These are phyloP conservation scores for Dillenia suffruticosa DNA, from an alignment of 164 flowering plant species.

Conservation along the genomic window DNA sequence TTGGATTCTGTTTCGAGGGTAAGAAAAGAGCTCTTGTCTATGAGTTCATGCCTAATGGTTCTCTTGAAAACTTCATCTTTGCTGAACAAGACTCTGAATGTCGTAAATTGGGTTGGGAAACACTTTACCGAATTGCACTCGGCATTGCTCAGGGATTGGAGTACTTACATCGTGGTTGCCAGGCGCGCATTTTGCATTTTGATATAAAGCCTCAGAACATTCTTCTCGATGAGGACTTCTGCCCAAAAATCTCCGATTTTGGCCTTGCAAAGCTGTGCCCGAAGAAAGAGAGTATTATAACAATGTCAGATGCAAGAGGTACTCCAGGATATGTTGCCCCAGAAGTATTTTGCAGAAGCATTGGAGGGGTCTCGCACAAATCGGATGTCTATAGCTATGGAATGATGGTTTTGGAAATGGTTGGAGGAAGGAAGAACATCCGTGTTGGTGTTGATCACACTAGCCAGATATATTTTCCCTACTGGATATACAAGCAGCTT, in stretches of 20 bases:
- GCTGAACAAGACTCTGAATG: background rate
- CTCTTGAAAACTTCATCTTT: slow-evolving; percentile 38
- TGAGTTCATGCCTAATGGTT: slow-evolving; percentile 41
- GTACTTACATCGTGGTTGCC: slow-evolving; percentile 47
- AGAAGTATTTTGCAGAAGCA: slow-evolving; percentile 26
- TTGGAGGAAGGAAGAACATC: slow-evolving; percentile 29
- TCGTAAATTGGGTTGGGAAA: slow-evolving; percentile 23
- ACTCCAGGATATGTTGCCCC: slow-evolving; percentile 49
- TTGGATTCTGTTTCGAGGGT: slow-evolving; percentile 34
- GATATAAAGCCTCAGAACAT: slow-evolving; percentile 49
- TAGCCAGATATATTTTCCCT: slow-evolving; percentile 41
- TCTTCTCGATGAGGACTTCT: slow-evolving; percentile 29
- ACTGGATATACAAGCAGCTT: slow-evolving; percentile 31
- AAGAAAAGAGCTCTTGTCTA: slow-evolving; percentile 32
- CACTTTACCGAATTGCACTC: slow-evolving; percentile 22
- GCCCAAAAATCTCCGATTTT: slow-evolving; percentile 42
- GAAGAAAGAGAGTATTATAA: slow-evolving; percentile 24
- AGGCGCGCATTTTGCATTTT: slow-evolving; percentile 33
- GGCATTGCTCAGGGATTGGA: slow-evolving; percentile 42
- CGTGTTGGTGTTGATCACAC: slow-evolving; percentile 5
- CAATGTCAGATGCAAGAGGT: slow-evolving; percentile 33
- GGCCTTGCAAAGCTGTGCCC: slow-evolving; percentile 36
- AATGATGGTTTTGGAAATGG: slow-evolving; percentile 49
- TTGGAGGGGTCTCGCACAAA: slow-evolving; percentile 40
- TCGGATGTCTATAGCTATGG: slow-evolving; percentile 57